phyloP scores from a whole-genome alignment of 768 basidiomycete genomes.

The Leccinum sublutescens region DNA sequence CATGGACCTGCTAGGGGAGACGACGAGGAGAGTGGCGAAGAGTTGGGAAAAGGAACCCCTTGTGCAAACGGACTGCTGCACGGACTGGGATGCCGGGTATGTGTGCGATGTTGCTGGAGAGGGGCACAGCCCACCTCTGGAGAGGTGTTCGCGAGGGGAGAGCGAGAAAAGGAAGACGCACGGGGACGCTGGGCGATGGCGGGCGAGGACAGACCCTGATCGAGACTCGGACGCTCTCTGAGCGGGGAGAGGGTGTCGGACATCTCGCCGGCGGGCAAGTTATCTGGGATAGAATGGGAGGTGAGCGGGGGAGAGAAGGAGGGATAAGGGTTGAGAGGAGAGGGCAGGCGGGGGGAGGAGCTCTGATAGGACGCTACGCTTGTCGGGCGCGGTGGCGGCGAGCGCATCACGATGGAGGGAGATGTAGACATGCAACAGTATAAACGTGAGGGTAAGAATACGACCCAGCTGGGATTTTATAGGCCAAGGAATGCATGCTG shows the following conservation, averaged over 20 bases:
- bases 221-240: slow-evolving; percentile 12
- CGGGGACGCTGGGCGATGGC: slow-evolving; percentile 1
- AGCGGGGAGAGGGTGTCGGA: slow-evolving; percentile 19
- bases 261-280: slow-evolving; percentile 13
- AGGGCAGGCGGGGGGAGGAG: slow-evolving; percentile 20
- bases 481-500: slow-evolving; percentile 5
- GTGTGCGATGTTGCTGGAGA: slow-evolving; percentile 2
- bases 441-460: background rate
- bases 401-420: background rate
- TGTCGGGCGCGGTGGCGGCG: slow-evolving; percentile 11
- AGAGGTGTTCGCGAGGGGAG: slow-evolving; percentile 6
- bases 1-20: slow-evolving; percentile 10
- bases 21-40: slow-evolving; percentile 11
- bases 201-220: slow-evolving; percentile 6
- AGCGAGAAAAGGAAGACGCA: slow-evolving; percentile 15
- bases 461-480: slow-evolving; percentile 15
- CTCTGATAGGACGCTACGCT: slow-evolving; percentile 9
- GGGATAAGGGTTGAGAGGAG: slow-evolving; percentile 25
- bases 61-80: slow-evolving; percentile 8
- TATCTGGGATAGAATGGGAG: background rate
- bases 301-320: slow-evolving; percentile 4
- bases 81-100: slow-evolving; percentile 13
- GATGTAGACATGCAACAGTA: slow-evolving; percentile 3
- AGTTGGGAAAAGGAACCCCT: slow-evolving; percentile 12
- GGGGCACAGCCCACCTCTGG: slow-evolving; percentile 7